Conservation (phyloP, 2,329 filamentous ascomycete species). For the Colletotrichum tabaci region DNA sequence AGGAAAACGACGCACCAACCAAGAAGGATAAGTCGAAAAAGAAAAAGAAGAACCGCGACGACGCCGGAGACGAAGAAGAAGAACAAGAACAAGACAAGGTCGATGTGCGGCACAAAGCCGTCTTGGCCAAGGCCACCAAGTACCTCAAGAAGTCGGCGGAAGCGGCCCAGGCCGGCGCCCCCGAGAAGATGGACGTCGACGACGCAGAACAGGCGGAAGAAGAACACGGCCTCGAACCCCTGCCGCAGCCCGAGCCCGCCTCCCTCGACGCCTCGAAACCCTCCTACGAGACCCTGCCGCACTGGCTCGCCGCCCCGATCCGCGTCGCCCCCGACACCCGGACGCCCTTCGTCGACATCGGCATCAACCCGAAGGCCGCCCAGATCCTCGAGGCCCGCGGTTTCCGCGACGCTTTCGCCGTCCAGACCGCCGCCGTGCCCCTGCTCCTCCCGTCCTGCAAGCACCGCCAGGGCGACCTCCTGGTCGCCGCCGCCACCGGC, state of each 20-base stretch:
- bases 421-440: slow-evolving; percentile 86
- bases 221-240: slow-evolving; percentile 81
- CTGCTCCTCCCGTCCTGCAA: slow-evolving; percentile 78
- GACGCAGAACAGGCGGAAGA: slow-evolving; percentile 54
- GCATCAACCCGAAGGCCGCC: slow-evolving; percentile 72
- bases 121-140: slow-evolving; percentile 70
- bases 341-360: slow-evolving; percentile 74
- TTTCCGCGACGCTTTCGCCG: slow-evolving; percentile 80
- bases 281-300: slow-evolving; percentile 83
- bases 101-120: slow-evolving; percentile 61
- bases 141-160: slow-evolving; percentile 66
- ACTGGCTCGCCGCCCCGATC: slow-evolving; percentile 85
- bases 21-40: slow-evolving; percentile 47
- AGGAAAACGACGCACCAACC: neutral
- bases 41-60: slow-evolving; percentile 37
- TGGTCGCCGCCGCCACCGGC: slow-evolving; percentile 93
- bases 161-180: slow-evolving; percentile 51
- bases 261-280: slow-evolving; percentile 71
- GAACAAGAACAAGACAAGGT: slow-evolving; percentile 45
- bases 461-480: slow-evolving; percentile 80
- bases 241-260: slow-evolving; percentile 82
- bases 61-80: slow-evolving; percentile 43
- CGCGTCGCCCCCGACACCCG: slow-evolving; percentile 74
- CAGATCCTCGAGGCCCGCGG: slow-evolving; percentile 77
- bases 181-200: slow-evolving; percentile 50